Percentiles rank a stretch among this genome's conserved stretches.
phyloP scores from a whole-genome alignment of 345 rosid species.

The Populus nigra region DNA sequence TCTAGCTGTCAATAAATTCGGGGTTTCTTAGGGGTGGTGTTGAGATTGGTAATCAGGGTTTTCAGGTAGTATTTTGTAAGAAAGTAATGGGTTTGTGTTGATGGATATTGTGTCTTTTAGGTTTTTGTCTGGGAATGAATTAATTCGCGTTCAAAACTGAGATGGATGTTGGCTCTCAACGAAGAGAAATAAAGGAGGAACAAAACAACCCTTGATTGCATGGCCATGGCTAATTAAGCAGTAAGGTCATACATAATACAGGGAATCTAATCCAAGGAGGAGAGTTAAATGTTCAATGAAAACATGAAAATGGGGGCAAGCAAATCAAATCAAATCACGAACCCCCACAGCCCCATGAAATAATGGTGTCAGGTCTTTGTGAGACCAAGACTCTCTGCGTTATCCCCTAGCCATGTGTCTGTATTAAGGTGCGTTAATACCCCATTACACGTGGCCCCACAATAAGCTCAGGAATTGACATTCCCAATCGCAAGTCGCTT shows the following conservation, averaged over 20 bases:
- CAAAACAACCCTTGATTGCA: too few relatives aligned
- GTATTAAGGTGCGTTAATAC: conserved; percentile 31
- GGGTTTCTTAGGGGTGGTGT: too few relatives aligned
- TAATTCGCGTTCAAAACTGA: too few relatives aligned
- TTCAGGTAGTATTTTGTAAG: too few relatives aligned
- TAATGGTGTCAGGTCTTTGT: conserved; percentile 49
- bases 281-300: not conserved
- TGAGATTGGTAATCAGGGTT: too few relatives aligned
- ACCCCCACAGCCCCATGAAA: conserved; percentile 26
- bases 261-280: not conserved
- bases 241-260: not conserved
- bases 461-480: conserved; percentile 1
- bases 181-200: not conserved
- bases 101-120: too few relatives aligned
- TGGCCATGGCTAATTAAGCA: not conserved
- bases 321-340: conserved; percentile 38
- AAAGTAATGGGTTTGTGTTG: too few relatives aligned
- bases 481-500: conserved; percentile 46
- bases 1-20: too few relatives aligned
- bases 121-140: too few relatives aligned
- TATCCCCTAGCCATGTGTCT: conserved; percentile 35
- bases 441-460: conserved; percentile 28
- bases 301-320: conserved; percentile 7
- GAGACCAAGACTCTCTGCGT: conserved; percentile 39
- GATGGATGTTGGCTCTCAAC: too few relatives aligned